Evolutionary conservation across 371 early-diverging fungal genomes (phyloP).

Genomic region (Syncephalastrum sp.): DNA sequence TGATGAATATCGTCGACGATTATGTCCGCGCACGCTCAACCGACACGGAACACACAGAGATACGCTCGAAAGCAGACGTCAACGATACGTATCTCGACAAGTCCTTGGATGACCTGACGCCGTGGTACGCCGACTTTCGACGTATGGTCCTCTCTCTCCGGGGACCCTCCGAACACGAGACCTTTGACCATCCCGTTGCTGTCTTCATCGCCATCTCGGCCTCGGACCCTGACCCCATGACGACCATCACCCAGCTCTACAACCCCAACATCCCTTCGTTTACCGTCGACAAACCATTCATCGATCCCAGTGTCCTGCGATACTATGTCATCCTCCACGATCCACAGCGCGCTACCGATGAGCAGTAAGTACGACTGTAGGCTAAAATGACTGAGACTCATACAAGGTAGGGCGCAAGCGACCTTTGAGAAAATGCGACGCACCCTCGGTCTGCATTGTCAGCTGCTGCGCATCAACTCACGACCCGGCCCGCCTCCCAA

Average conservation of each 20-base stretch:
- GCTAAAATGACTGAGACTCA: background rate
- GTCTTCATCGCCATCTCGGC: constrained; percentile 79
- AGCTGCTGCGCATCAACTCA: constrained; percentile 60
- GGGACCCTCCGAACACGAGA: constrained; percentile 85
- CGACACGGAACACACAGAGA: no score
- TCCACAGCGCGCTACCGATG: constrained; percentile 48
- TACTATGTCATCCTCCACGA: constrained; percentile 81
- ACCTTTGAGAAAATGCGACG: constrained; percentile 65
- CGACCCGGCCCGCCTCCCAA: constrained; percentile 20
- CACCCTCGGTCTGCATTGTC: constrained; percentile 68
- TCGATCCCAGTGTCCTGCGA: constrained; percentile 65
- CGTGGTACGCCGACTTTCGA: constrained; percentile 88
- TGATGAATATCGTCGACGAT: constrained; percentile 58
- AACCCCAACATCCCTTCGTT: constrained; percentile 55
- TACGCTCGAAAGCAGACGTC: constrained; percentile 32
- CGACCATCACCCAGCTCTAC: constrained; percentile 60
- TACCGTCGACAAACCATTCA: constrained; percentile 63
- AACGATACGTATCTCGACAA: constrained; percentile 45
- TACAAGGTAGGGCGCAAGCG: constrained; percentile 45
- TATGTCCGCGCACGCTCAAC: constrained; percentile 34
- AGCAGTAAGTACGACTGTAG: constrained; percentile 43
- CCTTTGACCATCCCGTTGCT: constrained; percentile 93
- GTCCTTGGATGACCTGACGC: constrained; percentile 57
- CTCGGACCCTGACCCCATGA: constrained; percentile 75
- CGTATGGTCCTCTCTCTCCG: constrained; percentile 62